phyloP scores from a whole-genome alignment of 2,329 filamentous ascomycete genomes.

The Arthrobotrys musiformis region DNA sequence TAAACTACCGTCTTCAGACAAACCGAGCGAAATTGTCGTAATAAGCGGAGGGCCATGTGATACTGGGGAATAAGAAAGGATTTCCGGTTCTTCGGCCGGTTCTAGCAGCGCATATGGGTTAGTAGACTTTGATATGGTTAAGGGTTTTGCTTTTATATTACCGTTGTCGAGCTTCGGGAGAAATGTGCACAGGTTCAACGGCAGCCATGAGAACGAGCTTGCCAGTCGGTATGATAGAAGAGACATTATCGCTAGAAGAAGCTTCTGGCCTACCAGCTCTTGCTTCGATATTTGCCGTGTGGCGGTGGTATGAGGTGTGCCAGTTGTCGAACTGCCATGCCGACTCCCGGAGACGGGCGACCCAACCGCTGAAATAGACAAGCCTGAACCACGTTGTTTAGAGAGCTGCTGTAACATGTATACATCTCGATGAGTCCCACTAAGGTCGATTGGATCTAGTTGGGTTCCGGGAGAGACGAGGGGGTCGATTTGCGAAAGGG shows the following conservation, averaged over 20 bases:
- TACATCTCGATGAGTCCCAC: constrained; percentile 49
- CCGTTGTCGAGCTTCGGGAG: constrained; percentile 12
- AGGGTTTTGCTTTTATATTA: not conserved
- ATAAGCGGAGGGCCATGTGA: constrained; percentile 30
- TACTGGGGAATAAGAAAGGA: constrained; percentile 26
- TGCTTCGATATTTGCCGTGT: constrained; percentile 38
- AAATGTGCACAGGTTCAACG: constrained; percentile 50
- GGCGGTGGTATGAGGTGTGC: constrained; percentile 13
- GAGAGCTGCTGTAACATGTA: constrained; percentile 51
- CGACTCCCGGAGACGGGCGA: constrained; percentile 35
- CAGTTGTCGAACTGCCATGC: constrained; percentile 24
- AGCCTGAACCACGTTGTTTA: constrained; percentile 35
- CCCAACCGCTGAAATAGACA: constrained; percentile 16
- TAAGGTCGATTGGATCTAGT: constrained; percentile 51
- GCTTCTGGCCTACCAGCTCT: constrained; percentile 36
- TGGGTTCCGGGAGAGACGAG: constrained; percentile 32
- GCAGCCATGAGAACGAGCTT: constrained; percentile 41
- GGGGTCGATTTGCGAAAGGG: constrained; percentile 22
- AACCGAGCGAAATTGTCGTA: constrained; percentile 37
- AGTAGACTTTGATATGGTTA: not conserved
- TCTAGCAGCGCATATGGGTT: not conserved
- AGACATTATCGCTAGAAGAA: constrained; percentile 41
- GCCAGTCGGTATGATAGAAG: constrained; percentile 49
- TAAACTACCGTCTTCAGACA: constrained; percentile 41
- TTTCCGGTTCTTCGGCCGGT: constrained; percentile 11